Evolutionary conservation across 495 filamentous ascomycete species (phyloP).

Genomic region (Neurospora sp.): DNA sequence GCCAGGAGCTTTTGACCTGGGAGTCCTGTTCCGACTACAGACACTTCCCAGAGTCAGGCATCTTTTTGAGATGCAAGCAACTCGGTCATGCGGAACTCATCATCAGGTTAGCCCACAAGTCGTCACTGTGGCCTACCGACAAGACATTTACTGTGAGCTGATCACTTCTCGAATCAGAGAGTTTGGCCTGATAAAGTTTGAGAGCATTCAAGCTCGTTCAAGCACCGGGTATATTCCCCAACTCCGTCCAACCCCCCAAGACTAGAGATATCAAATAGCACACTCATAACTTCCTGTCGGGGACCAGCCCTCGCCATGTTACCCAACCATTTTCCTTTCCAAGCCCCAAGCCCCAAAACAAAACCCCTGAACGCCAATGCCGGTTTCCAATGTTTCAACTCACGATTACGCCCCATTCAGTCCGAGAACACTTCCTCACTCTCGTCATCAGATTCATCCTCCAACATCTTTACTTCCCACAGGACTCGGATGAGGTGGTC

Average conservation of each 20-base stretch:
- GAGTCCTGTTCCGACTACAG: background rate
- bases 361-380: background rate
- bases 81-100: background rate
- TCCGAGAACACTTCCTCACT: background rate
- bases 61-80: background rate
- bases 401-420: background rate
- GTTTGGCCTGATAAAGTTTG: background rate
- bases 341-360: background rate
- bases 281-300: background rate
- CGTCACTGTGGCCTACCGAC: background rate
- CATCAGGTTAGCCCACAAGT: background rate
- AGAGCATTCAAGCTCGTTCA: background rate
- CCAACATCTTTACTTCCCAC: background rate
- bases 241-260: background rate
- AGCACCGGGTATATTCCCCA: background rate
- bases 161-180: background rate
- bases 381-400: background rate
- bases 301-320: background rate
- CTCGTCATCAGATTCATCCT: background rate
- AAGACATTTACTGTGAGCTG: background rate
- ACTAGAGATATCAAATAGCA: background rate
- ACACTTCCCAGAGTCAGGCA: background rate
- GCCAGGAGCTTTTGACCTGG: background rate
- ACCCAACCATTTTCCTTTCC: background rate
- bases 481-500: background rate